Conservation (phyloP, 2,329 filamentous ascomycete species). For the Penicillium sp. region DNA sequence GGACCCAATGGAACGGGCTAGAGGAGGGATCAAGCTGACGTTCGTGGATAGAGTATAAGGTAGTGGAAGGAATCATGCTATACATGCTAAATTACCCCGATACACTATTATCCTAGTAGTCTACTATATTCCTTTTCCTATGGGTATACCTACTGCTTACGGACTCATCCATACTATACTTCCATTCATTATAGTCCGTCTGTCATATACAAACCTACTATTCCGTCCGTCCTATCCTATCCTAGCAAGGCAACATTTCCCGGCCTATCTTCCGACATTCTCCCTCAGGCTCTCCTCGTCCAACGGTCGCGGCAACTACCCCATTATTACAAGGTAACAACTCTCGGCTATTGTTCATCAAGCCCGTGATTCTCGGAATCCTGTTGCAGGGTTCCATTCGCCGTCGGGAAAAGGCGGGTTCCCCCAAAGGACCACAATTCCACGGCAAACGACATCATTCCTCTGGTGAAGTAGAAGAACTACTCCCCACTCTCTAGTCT, state of each 20-base stretch:
- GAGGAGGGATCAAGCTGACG: neutral
- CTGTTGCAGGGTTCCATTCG: conserved; percentile 17
- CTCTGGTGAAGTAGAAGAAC: neutral
- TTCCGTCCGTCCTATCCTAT: neutral
- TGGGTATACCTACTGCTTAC: too few species aligned
- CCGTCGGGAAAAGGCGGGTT: conserved; percentile 45
- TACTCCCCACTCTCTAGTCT: neutral
- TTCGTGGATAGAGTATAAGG: neutral
- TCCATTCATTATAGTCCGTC: too few species aligned
- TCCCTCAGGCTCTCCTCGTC: neutral
- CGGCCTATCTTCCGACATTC: neutral
- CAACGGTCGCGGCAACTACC: neutral
- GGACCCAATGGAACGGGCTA: neutral
- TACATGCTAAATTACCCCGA: too few species aligned
- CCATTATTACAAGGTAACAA: too few species aligned
- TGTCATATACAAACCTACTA: too few species aligned
- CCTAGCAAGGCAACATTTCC: neutral
- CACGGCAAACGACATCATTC: conserved; percentile 30
- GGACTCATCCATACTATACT: too few species aligned
- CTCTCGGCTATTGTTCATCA: conserved; percentile 34
- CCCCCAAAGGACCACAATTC: neutral
- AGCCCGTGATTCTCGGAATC: conserved; percentile 24
- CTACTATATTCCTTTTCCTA: neutral
- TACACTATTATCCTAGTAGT: too few species aligned
- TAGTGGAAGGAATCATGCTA: too few species aligned